Evolutionary conservation across 2,329 filamentous ascomycete genomes (phyloP).

Genomic region (Calonectria hawksworthii): DNA sequence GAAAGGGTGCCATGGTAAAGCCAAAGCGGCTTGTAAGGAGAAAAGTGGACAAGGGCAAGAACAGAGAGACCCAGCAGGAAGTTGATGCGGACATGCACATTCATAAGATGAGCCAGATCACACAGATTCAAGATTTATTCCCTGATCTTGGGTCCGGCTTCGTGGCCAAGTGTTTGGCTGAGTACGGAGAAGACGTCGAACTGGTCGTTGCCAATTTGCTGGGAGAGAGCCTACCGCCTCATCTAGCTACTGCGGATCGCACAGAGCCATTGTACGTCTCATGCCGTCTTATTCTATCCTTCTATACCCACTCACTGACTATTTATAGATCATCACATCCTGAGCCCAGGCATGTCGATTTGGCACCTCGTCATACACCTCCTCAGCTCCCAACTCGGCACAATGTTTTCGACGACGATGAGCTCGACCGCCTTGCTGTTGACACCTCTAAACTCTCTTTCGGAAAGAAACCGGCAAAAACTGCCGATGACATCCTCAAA

Average conservation of each 20-base stretch:
- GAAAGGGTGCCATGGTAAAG: slow-evolving; percentile 66
- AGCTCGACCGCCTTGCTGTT: slow-evolving; percentile 79
- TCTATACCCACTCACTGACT: slow-evolving; percentile 34
- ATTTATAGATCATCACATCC: slow-evolving; percentile 46
- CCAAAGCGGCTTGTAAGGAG: slow-evolving; percentile 65
- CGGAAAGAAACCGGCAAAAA: slow-evolving; percentile 76
- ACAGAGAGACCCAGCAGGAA: slow-evolving; percentile 55
- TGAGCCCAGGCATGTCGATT: slow-evolving; percentile 49
- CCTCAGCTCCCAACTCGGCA: slow-evolving; percentile 70
- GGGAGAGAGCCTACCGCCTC: slow-evolving; percentile 79
- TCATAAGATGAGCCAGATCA: slow-evolving; percentile 86
- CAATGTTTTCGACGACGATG: slow-evolving; percentile 86
- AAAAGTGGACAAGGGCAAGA: slow-evolving; percentile 78
- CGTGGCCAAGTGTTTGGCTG: slow-evolving; percentile 82
- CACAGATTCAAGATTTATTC: slow-evolving; percentile 94
- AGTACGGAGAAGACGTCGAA: slow-evolving; percentile 84
- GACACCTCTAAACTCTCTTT: slow-evolving; percentile 80
- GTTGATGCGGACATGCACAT: slow-evolving; percentile 72
- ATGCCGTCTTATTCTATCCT: not conserved
- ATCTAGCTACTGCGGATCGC: slow-evolving; percentile 75
- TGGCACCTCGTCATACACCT: slow-evolving; percentile 73
- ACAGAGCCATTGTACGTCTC: slow-evolving; percentile 71
- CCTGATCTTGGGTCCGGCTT: slow-evolving; percentile 89
- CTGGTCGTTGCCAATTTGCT: slow-evolving; percentile 85
- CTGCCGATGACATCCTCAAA: slow-evolving; percentile 79